Percentiles rank a stretch among this genome's conserved stretches.
phyloP scores from a whole-genome alignment of 805 yeast genomes.

The Saccharomycodes ludwigii region DNA sequence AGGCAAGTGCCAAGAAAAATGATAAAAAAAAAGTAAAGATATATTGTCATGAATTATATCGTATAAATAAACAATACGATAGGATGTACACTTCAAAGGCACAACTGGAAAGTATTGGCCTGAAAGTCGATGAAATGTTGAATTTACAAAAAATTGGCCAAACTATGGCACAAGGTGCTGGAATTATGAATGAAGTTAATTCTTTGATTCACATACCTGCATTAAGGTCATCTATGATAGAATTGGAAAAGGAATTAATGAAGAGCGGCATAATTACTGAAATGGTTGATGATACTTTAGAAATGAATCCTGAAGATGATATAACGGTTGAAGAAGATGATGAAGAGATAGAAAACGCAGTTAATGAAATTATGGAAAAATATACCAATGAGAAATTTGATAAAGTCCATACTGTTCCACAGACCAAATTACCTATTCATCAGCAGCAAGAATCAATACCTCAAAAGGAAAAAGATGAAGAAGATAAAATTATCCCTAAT shows the following conservation, averaged over 20 bases:
- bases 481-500: constrained; percentile 26
- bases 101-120: constrained; percentile 68
- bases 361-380: constrained; percentile 46
- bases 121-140: constrained; percentile 89
- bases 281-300: constrained; percentile 88
- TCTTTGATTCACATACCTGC: constrained; percentile 68
- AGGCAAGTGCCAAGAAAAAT: constrained; percentile 59
- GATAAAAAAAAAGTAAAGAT: constrained; percentile 65
- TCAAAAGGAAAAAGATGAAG: constrained; percentile 19
- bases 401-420: constrained; percentile 27
- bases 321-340: constrained; percentile 54
- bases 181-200: constrained; percentile 82
- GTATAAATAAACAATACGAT: constrained; percentile 59
- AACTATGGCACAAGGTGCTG: constrained; percentile 65
- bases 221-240: constrained; percentile 70
- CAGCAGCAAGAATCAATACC: constrained; percentile 5
- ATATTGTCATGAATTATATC: constrained; percentile 73
- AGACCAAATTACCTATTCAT: constrained; percentile 13
- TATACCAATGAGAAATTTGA: constrained; percentile 31
- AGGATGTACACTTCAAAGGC: constrained; percentile 73
- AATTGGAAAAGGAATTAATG: constrained; percentile 74
- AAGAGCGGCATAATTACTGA: constrained; percentile 82
- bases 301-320: constrained; percentile 49
- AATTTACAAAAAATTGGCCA: constrained; percentile 74
- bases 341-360: constrained; percentile 49